phyloP scores from a whole-genome alignment of 176 grass and related monocot genomes.

The Musa troglodytarum region DNA sequence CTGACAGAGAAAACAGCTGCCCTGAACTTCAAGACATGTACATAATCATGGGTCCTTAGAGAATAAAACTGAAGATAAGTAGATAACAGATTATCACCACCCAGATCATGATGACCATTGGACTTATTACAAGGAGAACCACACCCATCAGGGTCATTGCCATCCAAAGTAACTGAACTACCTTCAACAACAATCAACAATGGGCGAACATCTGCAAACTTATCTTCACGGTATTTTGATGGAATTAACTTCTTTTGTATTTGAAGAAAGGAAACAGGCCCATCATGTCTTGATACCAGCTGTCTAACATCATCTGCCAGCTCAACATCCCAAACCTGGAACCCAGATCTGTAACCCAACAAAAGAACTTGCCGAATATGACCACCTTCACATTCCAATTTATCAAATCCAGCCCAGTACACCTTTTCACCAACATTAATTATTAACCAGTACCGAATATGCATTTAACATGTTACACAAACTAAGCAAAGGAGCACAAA shows the following conservation, averaged over 20 bases:
- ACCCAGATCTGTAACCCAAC: slow-evolving; percentile 71
- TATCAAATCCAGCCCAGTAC: slow-evolving; percentile 89
- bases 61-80: slow-evolving; percentile 80
- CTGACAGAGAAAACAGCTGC: slow-evolving; percentile 73
- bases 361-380: slow-evolving; percentile 51
- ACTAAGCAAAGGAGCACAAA: too few relatives aligned
- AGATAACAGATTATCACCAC: slow-evolving; percentile 37
- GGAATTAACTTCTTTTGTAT: slow-evolving; percentile 62
- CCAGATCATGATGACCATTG: slow-evolving; percentile 33
- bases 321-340: slow-evolving; percentile 97
- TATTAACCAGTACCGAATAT: neutral
- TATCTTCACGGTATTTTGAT: slow-evolving; percentile 37
- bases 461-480: neutral
- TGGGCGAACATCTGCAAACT: slow-evolving; percentile 62
- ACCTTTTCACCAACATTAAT: slow-evolving; percentile 40
- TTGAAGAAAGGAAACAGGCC: slow-evolving; percentile 77
- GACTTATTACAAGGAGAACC: slow-evolving; percentile 39
- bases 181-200: slow-evolving; percentile 64
- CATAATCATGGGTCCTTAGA: slow-evolving; percentile 60
- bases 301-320: slow-evolving; percentile 81
- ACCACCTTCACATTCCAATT: slow-evolving; percentile 50
- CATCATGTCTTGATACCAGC: slow-evolving; percentile 77
- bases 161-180: slow-evolving; percentile 35
- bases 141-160: slow-evolving; percentile 36
- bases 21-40: slow-evolving; percentile 78